These are phyloP conservation scores for Wickerhamiella galacta DNA, from an alignment of 805 yeast genomes.

Conservation along the genomic window DNA sequence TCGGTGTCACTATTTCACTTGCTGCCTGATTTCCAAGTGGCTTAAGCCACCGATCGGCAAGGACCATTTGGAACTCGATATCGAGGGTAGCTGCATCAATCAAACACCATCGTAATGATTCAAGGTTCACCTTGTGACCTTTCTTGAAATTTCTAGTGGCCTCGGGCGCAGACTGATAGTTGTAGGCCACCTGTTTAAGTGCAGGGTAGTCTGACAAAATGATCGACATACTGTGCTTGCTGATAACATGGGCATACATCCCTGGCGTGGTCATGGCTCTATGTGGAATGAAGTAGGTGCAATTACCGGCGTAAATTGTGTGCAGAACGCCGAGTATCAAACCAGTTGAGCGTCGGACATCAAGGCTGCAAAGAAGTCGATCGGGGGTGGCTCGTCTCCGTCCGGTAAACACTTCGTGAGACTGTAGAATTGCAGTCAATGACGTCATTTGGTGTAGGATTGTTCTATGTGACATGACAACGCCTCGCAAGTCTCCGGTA, in stretches of 20 bases:
- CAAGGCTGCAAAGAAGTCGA: slow-evolving; percentile 46
- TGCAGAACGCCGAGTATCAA: slow-evolving; percentile 64
- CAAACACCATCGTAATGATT: slow-evolving; percentile 73
- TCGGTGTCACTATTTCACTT: slow-evolving; percentile 66
- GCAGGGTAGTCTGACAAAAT: slow-evolving; percentile 76
- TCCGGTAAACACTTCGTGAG: slow-evolving; percentile 26
- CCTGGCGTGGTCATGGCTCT: slow-evolving; percentile 66
- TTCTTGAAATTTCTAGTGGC: slow-evolving; percentile 66
- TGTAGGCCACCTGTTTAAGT: slow-evolving; percentile 76
- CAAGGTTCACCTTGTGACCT: slow-evolving; percentile 56
- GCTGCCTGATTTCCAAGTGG: slow-evolving; percentile 77
- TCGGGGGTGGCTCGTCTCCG: slow-evolving; percentile 20
- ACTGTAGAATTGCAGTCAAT: slow-evolving; percentile 45
- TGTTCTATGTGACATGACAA: slow-evolving; percentile 79
- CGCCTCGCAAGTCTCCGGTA: slow-evolving; percentile 81
- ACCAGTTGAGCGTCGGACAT: slow-evolving; percentile 70
- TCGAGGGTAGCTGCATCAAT: slow-evolving; percentile 81
- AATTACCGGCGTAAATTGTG: slow-evolving; percentile 72
- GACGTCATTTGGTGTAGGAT: slow-evolving; percentile 77
- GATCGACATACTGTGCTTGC: slow-evolving; percentile 53
- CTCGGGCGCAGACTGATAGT: slow-evolving; percentile 80
- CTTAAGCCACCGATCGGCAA: slow-evolving; percentile 75
- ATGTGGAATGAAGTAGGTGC: slow-evolving; percentile 65
- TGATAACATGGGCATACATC: slow-evolving; percentile 63
- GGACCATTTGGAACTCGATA: slow-evolving; percentile 78